Base-by-base conservation (phyloP, 352 stramenopile genomes). In the Globisporangium cederbergense region DNA sequence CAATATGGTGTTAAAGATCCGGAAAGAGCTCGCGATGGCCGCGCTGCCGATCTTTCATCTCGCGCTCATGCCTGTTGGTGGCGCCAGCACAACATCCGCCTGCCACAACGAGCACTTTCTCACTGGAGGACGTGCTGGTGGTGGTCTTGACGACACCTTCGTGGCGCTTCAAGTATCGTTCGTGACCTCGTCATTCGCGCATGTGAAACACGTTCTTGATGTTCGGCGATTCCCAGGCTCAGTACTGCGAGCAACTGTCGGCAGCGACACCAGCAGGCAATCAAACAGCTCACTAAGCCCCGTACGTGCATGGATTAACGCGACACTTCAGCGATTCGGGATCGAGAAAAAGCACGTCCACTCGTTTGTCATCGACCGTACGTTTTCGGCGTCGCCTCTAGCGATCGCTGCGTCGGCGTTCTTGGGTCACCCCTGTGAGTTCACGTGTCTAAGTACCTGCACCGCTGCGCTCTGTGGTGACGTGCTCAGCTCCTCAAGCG, bases 11-110 rank as follows among this genome's bases (percentile, higher is more conserved):
- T 16, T 28, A 2, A 42, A 25, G 32, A 42, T 69, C 32, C 20
- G 6, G 20, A 53, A 30, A 28, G 57, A 65, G 4, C 34, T 65
- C 18, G 16, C 57, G 0, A n/a, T 47, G 18, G 28, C 51, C 2
- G 30, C 14, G 18, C 30, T 65, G 18, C 57, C 63, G 16, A 59
- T 64, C 3, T 32, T 69, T 16, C 63, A 69, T 49, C 36, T 69
- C 28, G 22, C 57, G 14, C 36, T 69, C n/a, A 46, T 58, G 4
- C 36, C 36, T 42, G 36, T 42, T 42, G 36, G 36, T 42, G 50
- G 22, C 2, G 43, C 49, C 10, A 40, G 49, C 51, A 25, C 51
- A 25, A 6, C 7, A 3, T 46, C 38, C 28, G 22, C 30, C 13
- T 46, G 36, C 6, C 47, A 47, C 42, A 47, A n/a, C 14, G 14